Conservation (phyloP, 345 rosid species). For the Rhodamnia rubescens region DNA sequence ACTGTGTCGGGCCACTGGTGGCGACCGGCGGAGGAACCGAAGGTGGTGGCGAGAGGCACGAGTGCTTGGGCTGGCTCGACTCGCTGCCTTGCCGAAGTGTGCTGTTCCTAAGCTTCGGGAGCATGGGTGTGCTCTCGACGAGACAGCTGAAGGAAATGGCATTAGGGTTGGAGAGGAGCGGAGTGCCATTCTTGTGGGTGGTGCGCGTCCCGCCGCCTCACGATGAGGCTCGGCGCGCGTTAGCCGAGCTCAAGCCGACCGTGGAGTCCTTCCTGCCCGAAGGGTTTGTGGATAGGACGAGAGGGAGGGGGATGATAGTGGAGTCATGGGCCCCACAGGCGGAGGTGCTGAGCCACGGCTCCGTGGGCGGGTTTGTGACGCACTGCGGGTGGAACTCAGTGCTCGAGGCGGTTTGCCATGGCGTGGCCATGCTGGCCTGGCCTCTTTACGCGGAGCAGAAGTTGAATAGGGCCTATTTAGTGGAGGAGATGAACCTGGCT, state of each 20-base stretch:
- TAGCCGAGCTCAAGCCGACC: background rate
- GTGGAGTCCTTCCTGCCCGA: constrained; percentile 16
- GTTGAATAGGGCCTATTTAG: constrained; percentile 6
- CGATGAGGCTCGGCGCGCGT: background rate
- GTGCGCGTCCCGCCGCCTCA: constrained; percentile 16
- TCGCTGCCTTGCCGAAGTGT: constrained; percentile 21
- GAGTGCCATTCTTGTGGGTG: constrained; percentile 29
- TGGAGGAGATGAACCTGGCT: constrained; percentile 20
- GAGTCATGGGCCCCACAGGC: constrained; percentile 8
- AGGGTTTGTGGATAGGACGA: constrained; percentile 25
- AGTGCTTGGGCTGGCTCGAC: constrained; percentile 25
- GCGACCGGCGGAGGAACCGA: background rate
- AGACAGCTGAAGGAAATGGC: constrained; percentile 33
- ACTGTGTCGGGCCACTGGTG: constrained; percentile 24
- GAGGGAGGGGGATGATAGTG: constrained; percentile 1
- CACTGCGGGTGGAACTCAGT: constrained; percentile 17
- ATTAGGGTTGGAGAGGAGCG: constrained; percentile 24
- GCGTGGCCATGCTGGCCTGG: constrained; percentile 42
- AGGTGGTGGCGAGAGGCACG: background rate
- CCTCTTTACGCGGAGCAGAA: constrained; percentile 36
- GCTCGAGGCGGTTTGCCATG: constrained; percentile 23
- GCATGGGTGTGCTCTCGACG: constrained; percentile 15
- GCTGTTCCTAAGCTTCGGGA: constrained; percentile 26
- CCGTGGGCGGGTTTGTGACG: constrained; percentile 11
- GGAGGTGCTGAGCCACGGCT: constrained; percentile 6